phyloP scores from a whole-genome alignment of 768 basidiomycete species.

The Leccinum disarticulatum region DNA sequence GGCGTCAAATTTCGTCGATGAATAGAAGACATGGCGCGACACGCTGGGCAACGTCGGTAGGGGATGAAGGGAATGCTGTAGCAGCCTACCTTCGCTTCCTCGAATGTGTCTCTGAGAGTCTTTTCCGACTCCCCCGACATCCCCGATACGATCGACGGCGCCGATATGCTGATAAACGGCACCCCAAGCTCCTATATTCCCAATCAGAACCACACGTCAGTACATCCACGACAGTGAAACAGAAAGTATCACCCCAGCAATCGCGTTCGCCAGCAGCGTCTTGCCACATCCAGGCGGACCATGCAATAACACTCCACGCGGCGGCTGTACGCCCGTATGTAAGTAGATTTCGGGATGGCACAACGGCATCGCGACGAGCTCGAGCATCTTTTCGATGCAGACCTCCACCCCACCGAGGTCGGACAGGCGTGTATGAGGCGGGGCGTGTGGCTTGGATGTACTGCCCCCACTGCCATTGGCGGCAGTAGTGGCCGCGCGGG shows the following conservation, averaged over 20 bases:
- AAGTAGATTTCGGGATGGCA: conserved; percentile 95
- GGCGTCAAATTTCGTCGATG: conserved; percentile 95
- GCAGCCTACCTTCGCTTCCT: conserved; percentile 82
- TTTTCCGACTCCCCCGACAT: conserved; percentile 99
- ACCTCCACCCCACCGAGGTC: conserved; percentile 86
- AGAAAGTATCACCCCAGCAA: conserved; percentile 77
- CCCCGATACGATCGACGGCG: conserved; percentile 93
- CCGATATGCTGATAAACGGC: conserved; percentile 93
- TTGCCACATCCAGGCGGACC: conserved; percentile 98
- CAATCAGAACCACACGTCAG: background rate
- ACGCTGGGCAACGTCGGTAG: conserved; percentile 46
- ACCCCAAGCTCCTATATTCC: conserved; percentile 76
- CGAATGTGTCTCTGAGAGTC: conserved; percentile 92
- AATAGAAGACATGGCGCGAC: conserved; percentile 92
- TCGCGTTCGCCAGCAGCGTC: conserved; percentile 89
- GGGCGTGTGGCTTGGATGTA: conserved; percentile 45
- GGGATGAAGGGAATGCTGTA: background rate
- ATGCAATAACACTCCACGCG: conserved; percentile 88
- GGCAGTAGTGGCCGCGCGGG: conserved; percentile 36
- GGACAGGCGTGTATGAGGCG: conserved; percentile 74
- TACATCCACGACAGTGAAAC: background rate
- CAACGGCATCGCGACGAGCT: conserved; percentile 94
- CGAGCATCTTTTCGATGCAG: conserved; percentile 90
- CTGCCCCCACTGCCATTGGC: conserved; percentile 13
- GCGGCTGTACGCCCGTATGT: conserved; percentile 89